Evolutionary conservation across 441 rosid species (phyloP).

Genomic region (Isatis lusitanica): DNA sequence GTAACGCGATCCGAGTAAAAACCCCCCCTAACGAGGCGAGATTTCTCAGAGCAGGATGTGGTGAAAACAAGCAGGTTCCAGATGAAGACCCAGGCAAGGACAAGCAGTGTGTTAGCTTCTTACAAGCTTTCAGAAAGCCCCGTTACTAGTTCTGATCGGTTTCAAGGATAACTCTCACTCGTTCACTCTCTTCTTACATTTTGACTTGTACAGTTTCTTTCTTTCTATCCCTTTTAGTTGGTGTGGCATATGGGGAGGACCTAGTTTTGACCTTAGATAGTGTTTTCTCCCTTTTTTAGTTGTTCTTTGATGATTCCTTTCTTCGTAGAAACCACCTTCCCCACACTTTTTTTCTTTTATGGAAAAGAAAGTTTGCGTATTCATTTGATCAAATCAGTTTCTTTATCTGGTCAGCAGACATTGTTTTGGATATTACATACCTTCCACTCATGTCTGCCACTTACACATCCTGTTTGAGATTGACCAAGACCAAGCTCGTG

Average conservation of each 20-base stretch:
- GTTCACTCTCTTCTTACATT: slow-evolving; percentile 10
- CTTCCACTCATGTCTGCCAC: slow-evolving; percentile 1
- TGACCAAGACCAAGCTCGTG: neutral
- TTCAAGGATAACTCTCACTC: neutral
- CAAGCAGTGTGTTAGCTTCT: slow-evolving; percentile 40
- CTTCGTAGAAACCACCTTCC: neutral
- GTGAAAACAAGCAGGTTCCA: slow-evolving; percentile 52
- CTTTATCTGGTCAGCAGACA: neutral
- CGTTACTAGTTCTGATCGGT: slow-evolving; percentile 43
- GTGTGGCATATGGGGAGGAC: neutral
- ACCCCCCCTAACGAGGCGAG: slow-evolving; percentile 15
- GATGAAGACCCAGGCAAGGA: slow-evolving; percentile 46
- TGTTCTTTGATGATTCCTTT: slow-evolving; percentile 6
- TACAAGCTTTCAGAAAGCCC: slow-evolving; percentile 52
- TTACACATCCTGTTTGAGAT: neutral
- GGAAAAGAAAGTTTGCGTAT: neutral
- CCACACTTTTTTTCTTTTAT: neutral
- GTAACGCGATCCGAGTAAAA: slow-evolving; percentile 15
- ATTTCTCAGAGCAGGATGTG: slow-evolving; percentile 25
- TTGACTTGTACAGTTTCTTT: slow-evolving; percentile 34
- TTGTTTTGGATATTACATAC: neutral
- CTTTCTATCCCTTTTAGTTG: neutral
- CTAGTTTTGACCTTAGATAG: slow-evolving; percentile 26
- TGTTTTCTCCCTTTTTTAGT: slow-evolving; percentile 9
- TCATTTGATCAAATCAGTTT: neutral